phyloP scores from a whole-genome alignment of 2,329 filamentous ascomycete genomes.

The Fusarium burgessii region DNA sequence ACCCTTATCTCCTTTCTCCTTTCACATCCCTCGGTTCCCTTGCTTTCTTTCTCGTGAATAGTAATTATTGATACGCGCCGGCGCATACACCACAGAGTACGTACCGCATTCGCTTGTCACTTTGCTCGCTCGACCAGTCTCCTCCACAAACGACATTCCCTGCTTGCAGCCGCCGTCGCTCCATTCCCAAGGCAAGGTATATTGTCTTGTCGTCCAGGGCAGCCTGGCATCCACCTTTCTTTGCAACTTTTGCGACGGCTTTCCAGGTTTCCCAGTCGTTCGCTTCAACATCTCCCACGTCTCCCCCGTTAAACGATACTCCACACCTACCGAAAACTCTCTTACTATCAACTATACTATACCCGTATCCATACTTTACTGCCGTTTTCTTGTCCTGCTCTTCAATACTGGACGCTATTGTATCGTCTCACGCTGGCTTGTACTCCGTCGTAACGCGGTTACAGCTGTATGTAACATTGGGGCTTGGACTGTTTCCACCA shows the following conservation, averaged over 20 bases:
- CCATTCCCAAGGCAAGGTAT: slow-evolving; percentile 24
- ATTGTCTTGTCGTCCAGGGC: slow-evolving; percentile 30
- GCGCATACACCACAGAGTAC: slow-evolving; percentile 19
- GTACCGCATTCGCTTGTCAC: slow-evolving; percentile 15
- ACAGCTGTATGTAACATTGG: slow-evolving; percentile 46
- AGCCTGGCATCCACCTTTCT: slow-evolving; percentile 25
- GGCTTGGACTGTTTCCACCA: slow-evolving; percentile 41
- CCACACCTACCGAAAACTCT: slow-evolving; percentile 27
- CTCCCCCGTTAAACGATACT: slow-evolving; percentile 23
- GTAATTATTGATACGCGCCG: slow-evolving; percentile 11
- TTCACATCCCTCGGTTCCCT: slow-evolving; percentile 6
- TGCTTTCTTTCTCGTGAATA: slow-evolving; percentile 18
- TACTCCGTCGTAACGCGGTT: slow-evolving; percentile 34
- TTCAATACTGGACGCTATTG: slow-evolving; percentile 14
- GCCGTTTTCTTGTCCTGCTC: slow-evolving; percentile 9
- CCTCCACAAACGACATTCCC: slow-evolving; percentile 35
- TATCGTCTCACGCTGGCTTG: slow-evolving; percentile 28
- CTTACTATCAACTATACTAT: slow-evolving; percentile 21
- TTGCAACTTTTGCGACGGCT: slow-evolving; percentile 21
- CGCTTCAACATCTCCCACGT: slow-evolving; percentile 28
- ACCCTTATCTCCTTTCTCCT: slow-evolving; percentile 24
- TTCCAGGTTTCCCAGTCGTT: slow-evolving; percentile 29
- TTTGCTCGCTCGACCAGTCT: slow-evolving; percentile 27
- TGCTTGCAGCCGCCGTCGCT: slow-evolving; percentile 9
- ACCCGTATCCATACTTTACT: slow-evolving; percentile 19